Base-by-base conservation (phyloP, 2,329 filamentous ascomycete species). In the Diaporthe sp. region DNA sequence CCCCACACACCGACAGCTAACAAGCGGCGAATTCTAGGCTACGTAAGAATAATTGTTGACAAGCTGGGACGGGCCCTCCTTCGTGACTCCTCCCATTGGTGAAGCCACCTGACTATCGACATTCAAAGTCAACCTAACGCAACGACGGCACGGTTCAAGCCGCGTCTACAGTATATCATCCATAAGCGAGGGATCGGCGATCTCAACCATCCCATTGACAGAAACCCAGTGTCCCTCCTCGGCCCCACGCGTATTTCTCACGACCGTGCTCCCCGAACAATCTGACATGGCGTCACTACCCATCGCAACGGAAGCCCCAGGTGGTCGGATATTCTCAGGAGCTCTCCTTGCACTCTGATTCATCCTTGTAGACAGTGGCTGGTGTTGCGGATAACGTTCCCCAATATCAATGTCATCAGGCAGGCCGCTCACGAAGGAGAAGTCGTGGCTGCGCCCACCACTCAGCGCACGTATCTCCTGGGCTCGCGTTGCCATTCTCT, bases 41-140 rank as follows among this genome's bases (percentile, higher is more conserved):
- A n/a, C 20, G 28, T 73, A 73, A 61, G 82, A 79, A 73, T 47
- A 65, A 3, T 55, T n/a, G 13, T 47, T 51, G 60, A 65, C 5
- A 37, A 39, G 17, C 37, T n/a, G 42, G 25, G 53, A 47, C n/a
- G 15, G 22, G n/a, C 13, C 12, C 22, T 57, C 15, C 31, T 28
- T 31, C 25, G 34, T 39, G 34, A 4, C 51, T 22, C 5, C 9
- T 17, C 25, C 63, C 42, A 28, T 39, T 4, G 25, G 25, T 34
- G 12, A 37, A 22, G 34, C 34, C 15, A 25, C 37, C 25, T 37
- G 17, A 12, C 17, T 44, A 8, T 44, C 42, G 42, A 20, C 42
- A 20, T 44, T 44, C 47, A 31, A 20, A 53, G 58, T 34, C 47
- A 20, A 61, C n/a, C 13, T 20, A 34, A 25, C 7, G 22, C 42